phyloP scores from a whole-genome alignment of 139 green algal species.

The Coelastrella sp. region DNA sequence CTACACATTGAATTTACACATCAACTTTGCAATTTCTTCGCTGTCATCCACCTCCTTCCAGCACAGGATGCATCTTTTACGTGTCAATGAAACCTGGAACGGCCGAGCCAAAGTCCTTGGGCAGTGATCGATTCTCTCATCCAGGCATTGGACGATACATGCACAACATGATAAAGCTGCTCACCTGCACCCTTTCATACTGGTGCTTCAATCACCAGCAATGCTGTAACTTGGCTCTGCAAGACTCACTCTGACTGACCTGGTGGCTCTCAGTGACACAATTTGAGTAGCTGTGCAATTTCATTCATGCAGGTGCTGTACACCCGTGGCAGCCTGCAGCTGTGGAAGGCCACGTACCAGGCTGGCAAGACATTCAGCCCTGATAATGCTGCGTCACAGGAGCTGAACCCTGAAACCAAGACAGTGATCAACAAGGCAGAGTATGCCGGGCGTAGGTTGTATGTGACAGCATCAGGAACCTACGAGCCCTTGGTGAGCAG shows the following conservation, averaged over 20 bases:
- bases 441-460: conserved; percentile 16
- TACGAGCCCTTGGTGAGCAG: conserved; percentile 37
- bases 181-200: neutral
- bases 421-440: conserved; percentile 43
- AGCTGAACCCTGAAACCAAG: conserved; percentile 26
- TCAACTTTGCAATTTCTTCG: no score
- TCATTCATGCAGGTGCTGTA: conserved; percentile 26
- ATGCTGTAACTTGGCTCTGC: no score
- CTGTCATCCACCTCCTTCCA: no score
- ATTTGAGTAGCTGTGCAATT: neutral
- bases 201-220: neutral
- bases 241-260: no score
- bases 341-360: conserved; percentile 37
- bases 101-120: no score
- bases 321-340: conserved; percentile 12
- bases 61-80: no score
- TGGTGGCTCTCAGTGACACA: no score
- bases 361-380: conserved; percentile 17
- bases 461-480: conserved; percentile 38
- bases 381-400: conserved; percentile 31
- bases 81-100: no score
- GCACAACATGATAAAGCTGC: no score
- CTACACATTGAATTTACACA: no score
- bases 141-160: no score
- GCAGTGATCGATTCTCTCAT: no score